These are phyloP conservation scores for Lonicera japonica DNA, from an alignment of 129 eudicot species.

Conservation along the genomic window DNA sequence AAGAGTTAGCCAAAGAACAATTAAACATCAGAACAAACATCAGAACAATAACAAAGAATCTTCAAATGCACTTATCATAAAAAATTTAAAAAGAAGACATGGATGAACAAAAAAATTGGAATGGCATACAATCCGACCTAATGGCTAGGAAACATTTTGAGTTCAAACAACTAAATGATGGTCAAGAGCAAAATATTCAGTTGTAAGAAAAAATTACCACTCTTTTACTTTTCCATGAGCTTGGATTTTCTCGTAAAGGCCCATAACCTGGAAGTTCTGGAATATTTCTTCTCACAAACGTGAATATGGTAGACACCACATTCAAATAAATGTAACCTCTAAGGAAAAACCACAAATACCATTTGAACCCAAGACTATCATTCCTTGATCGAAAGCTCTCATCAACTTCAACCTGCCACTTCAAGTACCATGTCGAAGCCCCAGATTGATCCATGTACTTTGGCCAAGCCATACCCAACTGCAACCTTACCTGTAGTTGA, in stretches of 20 bases:
- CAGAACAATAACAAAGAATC: neutral
- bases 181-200: neutral
- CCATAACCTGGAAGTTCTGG: conserved; percentile 47
- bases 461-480: conserved; percentile 42
- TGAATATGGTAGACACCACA: conserved; percentile 36
- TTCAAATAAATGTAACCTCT: conserved; percentile 48
- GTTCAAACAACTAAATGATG: neutral
- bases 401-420: conserved; percentile 56
- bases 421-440: conserved; percentile 46
- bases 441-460: conserved; percentile 36
- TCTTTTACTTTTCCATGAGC: conserved; percentile 46
- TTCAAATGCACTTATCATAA: too few species aligned
- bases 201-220: conserved; percentile 40
- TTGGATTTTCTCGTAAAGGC: conserved; percentile 51
- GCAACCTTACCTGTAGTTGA: conserved; percentile 37
- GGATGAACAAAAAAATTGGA: too few species aligned
- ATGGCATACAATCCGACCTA: too few species aligned
- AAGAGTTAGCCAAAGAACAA: neutral
- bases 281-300: conserved; percentile 45
- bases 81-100: neutral
- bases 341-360: conserved; percentile 50
- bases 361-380: conserved; percentile 22
- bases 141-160: too few species aligned
- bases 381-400: conserved; percentile 32
- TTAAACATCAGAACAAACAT: too few species aligned